Evolutionary conservation across 176 grass and related monocot species (phyloP), one percentile per base, ranked within the genome.

Genomic region (Phragmites australis): DNA sequence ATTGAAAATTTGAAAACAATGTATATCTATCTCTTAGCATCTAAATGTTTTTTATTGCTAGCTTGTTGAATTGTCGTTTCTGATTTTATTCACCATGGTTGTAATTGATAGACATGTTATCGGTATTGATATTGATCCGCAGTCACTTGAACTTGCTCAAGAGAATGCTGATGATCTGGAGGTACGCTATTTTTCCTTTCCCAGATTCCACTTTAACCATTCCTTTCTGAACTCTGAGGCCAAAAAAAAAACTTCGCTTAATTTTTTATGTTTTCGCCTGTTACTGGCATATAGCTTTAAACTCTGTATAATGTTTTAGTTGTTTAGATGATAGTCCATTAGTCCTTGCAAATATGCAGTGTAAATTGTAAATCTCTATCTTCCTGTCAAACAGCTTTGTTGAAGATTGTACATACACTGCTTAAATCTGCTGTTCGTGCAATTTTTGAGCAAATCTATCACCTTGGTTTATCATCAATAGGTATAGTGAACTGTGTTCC

Each of bases 101-200:
- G 4, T 27, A 70, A 68, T 77, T 83, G 46, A 63, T 70, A 97
- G 94, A 68, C 89, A 94, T 78, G 94, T 97, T 61, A 50, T 93
- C 32, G 91, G 94, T 51, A 76, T 97, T 87, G 94, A 97, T 56
- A 72, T 97, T 81, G 91, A 97, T 14, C 79, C 73, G 1, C 79
- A 94, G 43, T 88, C 91, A 72, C 85, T 97, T 75, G 91, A 97
- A 84, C 87, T 89, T 87, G 94, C 94, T 86, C 86, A 90, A 88
- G 61, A 81, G 81, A 97, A 94, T 88, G 84, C 85, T 68, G 81
- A 55, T 48, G 91, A 94, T 79, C 80, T 94, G 26, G 94, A 97
- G 91, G 94, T 97, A 92, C 5, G 31, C 0, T 23, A 6, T 45
- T 84, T 9, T 59, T 70, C 75, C 76, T 1, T 84, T 75, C n/a